These are phyloP conservation scores for Glebionis coronaria DNA, from an alignment of 129 eudicot species.

Conservation along the genomic window DNA sequence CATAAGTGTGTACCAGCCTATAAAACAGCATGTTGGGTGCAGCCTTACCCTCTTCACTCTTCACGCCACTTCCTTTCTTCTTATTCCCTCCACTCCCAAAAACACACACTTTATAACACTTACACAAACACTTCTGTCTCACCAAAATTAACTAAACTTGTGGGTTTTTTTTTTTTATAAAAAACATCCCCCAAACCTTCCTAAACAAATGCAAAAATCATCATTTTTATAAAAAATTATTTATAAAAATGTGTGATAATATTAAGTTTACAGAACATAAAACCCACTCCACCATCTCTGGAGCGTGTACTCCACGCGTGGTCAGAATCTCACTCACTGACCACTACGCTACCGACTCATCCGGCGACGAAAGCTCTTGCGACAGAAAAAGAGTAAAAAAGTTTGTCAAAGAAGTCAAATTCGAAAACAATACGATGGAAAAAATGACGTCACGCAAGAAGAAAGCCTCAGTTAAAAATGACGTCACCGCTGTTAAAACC, in stretches of 20 bases:
- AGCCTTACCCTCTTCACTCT: slow-evolving; percentile 34
- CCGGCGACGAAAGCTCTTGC: slow-evolving; percentile 47
- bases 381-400: slow-evolving; percentile 48
- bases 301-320: slow-evolving; percentile 3
- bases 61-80: slow-evolving; percentile 6
- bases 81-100: background rate
- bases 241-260: slow-evolving; percentile 29
- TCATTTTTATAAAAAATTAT: background rate
- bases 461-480: slow-evolving; percentile 16
- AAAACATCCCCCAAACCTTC: background rate
- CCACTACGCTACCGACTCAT: slow-evolving; percentile 82
- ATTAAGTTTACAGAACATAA: slow-evolving; percentile 61
- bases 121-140: slow-evolving; percentile 1
- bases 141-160: slow-evolving; percentile 19
- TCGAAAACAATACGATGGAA: background rate
- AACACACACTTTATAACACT: background rate
- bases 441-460: slow-evolving; percentile 11
- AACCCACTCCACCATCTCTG: slow-evolving; percentile 33
- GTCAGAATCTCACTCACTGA: slow-evolving; percentile 83
- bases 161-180: background rate
- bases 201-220: background rate
- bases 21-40: slow-evolving; percentile 44
- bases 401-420: slow-evolving; percentile 56
- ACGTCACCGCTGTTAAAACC: slow-evolving; percentile 19
- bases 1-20: slow-evolving; percentile 34